A percentile compares a stretch with the other conserved stretches of the same genome.
Conservation (phyloP, 495 filamentous ascomycete genomes). For the Collariella sp. region DNA sequence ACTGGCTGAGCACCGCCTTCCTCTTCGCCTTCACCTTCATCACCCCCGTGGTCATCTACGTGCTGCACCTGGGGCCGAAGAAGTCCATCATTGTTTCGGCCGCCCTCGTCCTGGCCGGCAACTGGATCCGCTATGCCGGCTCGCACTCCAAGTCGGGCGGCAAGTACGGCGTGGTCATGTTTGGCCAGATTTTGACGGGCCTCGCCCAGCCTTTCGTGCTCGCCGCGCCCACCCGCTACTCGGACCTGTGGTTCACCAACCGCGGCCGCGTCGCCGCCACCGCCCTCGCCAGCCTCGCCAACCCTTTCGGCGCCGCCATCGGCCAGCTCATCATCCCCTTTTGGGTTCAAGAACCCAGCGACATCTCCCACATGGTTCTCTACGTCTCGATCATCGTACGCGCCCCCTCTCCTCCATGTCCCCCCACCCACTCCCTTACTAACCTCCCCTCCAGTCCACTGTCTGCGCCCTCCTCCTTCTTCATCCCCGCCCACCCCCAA, state of each 20-base stretch:
- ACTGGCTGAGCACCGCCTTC: constrained; percentile 85
- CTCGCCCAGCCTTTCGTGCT: constrained; percentile 89
- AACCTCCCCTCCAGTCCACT: constrained; percentile 45
- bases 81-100: constrained; percentile 65
- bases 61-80: constrained; percentile 72
- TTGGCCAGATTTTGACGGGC: constrained; percentile 90
- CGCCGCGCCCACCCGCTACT: constrained; percentile 81
- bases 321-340: constrained; percentile 79
- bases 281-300: constrained; percentile 73
- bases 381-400: constrained; percentile 78
- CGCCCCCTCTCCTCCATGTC: constrained; percentile 7
- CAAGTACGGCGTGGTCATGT: constrained; percentile 68
- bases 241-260: constrained; percentile 89
- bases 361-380: constrained; percentile 75
- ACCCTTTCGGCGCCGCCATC: constrained; percentile 80
- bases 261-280: constrained; percentile 78
- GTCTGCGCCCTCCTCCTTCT: constrained; percentile 67
- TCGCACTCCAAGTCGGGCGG: constrained; percentile 48
- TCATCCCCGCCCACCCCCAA: constrained; percentile 77
- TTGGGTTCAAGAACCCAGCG: constrained; percentile 50
- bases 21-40: constrained; percentile 72
- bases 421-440: neutral
- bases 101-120: constrained; percentile 65
- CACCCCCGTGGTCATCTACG: constrained; percentile 66
- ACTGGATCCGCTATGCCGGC: constrained; percentile 89